Evolutionary conservation across 352 stramenopile species (phyloP).

Genomic region (Globisporangium mamillatum): DNA sequence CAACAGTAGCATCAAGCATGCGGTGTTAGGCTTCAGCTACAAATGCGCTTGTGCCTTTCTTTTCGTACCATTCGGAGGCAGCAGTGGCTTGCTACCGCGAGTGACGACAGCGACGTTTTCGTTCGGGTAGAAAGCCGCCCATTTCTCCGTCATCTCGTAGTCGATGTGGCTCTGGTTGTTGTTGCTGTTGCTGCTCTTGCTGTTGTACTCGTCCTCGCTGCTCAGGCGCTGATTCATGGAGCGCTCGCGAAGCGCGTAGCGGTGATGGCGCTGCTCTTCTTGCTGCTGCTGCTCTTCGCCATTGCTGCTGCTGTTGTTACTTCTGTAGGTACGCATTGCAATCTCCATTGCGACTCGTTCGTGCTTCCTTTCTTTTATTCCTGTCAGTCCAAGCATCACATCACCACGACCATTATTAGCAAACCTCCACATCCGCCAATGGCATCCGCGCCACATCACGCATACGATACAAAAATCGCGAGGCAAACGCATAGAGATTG

Average conservation of each 20-base stretch:
- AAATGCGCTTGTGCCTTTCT: background rate
- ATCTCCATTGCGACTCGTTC: background rate
- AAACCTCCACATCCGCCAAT: background rate
- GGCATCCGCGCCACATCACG: background rate
- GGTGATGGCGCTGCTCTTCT: background rate
- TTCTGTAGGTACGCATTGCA: background rate
- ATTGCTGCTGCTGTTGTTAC: background rate
- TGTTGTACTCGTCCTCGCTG: background rate
- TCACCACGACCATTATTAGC: background rate
- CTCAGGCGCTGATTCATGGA: background rate
- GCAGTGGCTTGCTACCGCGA: constrained; percentile 41
- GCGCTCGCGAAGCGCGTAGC: constrained; percentile 7
- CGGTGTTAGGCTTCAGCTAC: background rate
- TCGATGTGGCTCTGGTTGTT: constrained; percentile 12
- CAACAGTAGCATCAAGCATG: background rate
- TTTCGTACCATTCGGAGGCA: constrained; percentile 47
- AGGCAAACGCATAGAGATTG: background rate
- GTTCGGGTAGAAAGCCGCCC: constrained; percentile 53
- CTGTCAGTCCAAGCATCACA: background rate
- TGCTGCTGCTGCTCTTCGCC: constrained; percentile 6
- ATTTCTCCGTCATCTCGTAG: constrained; percentile 35
- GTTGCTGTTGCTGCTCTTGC: constrained; percentile 3
- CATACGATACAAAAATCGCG: background rate
- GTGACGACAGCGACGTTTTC: constrained; percentile 58
- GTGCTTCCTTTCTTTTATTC: background rate